Base-by-base conservation (phyloP, 2,329 filamentous ascomycete genomes). In the Xylariaceae sp. region DNA sequence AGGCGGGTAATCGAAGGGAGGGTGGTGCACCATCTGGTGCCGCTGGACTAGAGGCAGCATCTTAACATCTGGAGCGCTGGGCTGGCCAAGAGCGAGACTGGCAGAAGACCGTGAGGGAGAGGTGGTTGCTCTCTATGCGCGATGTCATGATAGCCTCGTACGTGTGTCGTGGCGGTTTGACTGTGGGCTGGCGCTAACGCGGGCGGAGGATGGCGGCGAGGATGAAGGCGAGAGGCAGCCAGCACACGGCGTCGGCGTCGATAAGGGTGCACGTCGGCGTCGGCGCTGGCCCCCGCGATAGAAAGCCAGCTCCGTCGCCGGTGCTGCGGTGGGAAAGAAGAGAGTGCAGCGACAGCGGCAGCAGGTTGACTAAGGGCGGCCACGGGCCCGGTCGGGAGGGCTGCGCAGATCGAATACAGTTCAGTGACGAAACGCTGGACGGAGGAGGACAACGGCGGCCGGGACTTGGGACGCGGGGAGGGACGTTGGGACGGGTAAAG, bases 1-100 rank as follows among this genome's bases (percentile, higher is more conserved):
- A 50, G 57, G 46, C 63, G 58, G 32, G 61, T 53, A 40, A 61
- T 62, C 45, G 67, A 63, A 42, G 66, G 70, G 65, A 52, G 69
- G 67, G 41, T 69, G 66, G 50, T 71, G 75, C 73, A 76, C 74
- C 72, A 71, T 69, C 58, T 66, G 75, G 71, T 75, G 73, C 71
- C 71, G 73, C 63, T 80, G 77, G 51, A 78, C 65, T 54, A 75
- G 68, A 56, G 77, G 75, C 53, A 78, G 69, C 75, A 79, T 27
- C 22, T 27, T 27, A 27, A 27, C 22, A 27, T 79, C 51, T 58
- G 54, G 55, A 47, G 50, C 54, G 48, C 54, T 51, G 51, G 35
- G 48, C 52, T 31, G 22, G 45, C 51, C 48, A 42, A 45, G 49
- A 54, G 53, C 48, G 49, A 48, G 48, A 44, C 45, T 50, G 53